phyloP scores from a whole-genome alignment of 2,329 filamentous ascomycete species.

The Neopestalotiopsis sp. region DNA sequence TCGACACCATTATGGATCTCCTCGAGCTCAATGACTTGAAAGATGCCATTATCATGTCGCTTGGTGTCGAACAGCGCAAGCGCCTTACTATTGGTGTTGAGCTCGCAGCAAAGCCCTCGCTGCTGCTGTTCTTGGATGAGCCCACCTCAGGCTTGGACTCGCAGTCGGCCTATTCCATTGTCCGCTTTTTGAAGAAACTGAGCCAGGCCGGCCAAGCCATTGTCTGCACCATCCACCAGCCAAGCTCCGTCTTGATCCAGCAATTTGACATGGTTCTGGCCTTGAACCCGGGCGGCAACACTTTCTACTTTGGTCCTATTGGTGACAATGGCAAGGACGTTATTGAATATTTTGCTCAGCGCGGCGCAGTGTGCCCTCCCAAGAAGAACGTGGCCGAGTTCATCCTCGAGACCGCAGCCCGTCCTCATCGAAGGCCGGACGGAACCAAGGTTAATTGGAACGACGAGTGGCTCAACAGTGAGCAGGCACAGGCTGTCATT shows the following conservation, averaged over 20 bases:
- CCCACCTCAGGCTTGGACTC: constrained; percentile 64
- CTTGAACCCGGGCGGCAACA: constrained; percentile 57
- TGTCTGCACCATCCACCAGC: constrained; percentile 67
- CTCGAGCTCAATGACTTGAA: constrained; percentile 71
- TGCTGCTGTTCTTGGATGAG: constrained; percentile 70
- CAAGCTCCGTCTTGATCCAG: constrained; percentile 60
- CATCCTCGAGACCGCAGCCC: constrained; percentile 63
- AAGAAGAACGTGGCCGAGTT: constrained; percentile 60
- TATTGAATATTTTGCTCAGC: constrained; percentile 57
- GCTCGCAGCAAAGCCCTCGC: constrained; percentile 60
- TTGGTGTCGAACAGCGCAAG: constrained; percentile 66
- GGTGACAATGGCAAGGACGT: constrained; percentile 53
- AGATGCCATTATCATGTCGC: constrained; percentile 65
- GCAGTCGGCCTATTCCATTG: constrained; percentile 64
- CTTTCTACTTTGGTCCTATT: constrained; percentile 60
- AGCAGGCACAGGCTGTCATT: constrained; percentile 62
- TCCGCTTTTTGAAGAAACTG: constrained; percentile 65
- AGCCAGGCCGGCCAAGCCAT: constrained; percentile 70
- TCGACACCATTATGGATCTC: constrained; percentile 71
- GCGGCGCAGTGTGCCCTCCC: constrained; percentile 51
- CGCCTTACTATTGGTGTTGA: constrained; percentile 62
- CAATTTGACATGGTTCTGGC: constrained; percentile 62
- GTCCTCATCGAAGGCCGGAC: constrained; percentile 46
- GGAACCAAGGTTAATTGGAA: constrained; percentile 64
- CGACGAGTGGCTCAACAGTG: constrained; percentile 57